Base-by-base conservation (phyloP, 2,329 filamentous ascomycete genomes). In the Scleromitrula shiraiana region DNA sequence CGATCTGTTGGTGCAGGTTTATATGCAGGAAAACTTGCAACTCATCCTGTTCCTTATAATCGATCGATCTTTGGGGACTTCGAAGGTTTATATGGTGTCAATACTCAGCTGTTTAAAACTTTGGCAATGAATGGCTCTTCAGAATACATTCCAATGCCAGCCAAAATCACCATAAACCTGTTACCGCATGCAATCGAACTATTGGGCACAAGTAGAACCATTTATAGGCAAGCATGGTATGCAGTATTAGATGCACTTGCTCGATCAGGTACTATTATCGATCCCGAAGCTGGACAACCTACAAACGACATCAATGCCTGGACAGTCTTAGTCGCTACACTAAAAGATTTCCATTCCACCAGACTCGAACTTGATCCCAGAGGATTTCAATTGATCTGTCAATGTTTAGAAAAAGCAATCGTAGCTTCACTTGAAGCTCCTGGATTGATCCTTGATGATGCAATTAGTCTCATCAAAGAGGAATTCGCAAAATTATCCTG, bases 181-280 rank as follows among this genome's bases (percentile, higher is more conserved):
- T 56, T 42, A 26, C 38, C 32, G 19, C 54, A 52, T 32, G 53
- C 51, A 29, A 53, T 52, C 17, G 37, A 52, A 23, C 52, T 63
- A 32, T 30, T 60, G 26, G 54, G 53, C 15, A 33, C 50, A n/a
- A 49, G 38, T 19, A 38, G 45, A 35, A 42, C 55, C 10, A 44
- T 15, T 2, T 54, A 42, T 32, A 63, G 64, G 24, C 61, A 62
- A 6, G 65, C 70, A 1, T 76, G 71, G 72, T 65, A 69, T 56
- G 55, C 57, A 3, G 65, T 74, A 23, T 64, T 72, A 50, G 56
- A 57, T 46, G 64, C 65, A 3, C 59, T 76, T 32, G 65, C 69
- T 2, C 59, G 62, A 32, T 41, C 38, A 7, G 51, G 54, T 29
- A 38, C 52, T 19, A 37, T 61, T 2, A 32, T 64, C 6, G 46